A percentile compares a stretch with the other conserved stretches of the same genome.
phyloP scores from a whole-genome alignment of 208 protist genomes.

The Leishmania tarentolae region DNA sequence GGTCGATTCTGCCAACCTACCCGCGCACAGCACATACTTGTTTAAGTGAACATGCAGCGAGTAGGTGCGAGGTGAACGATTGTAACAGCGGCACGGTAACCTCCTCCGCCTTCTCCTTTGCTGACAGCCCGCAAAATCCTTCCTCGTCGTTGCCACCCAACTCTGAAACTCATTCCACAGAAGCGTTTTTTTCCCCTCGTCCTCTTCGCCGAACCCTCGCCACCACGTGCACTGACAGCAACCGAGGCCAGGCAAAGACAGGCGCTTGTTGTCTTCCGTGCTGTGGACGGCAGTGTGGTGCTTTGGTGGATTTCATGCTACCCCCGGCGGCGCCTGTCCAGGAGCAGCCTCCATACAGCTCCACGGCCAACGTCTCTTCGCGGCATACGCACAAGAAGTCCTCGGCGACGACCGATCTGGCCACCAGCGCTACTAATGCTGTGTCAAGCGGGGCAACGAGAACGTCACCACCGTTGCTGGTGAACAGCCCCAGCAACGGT shows the following conservation, averaged over 20 bases:
- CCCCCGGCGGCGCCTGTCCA: not conserved
- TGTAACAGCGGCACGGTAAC: not conserved
- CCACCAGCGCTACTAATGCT: not conserved
- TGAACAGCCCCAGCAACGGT: constrained; percentile 1
- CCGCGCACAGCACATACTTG: not conserved
- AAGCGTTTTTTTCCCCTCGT: not conserved
- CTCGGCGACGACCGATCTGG: constrained; percentile 8
- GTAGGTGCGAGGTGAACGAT: not conserved
- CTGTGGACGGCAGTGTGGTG: not conserved
- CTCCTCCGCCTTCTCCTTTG: not conserved
- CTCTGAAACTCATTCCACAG: not conserved
- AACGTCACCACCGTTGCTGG: constrained; percentile 7
- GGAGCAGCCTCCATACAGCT: constrained; percentile 3
- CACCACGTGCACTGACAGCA: not conserved
- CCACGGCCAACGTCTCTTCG: not conserved
- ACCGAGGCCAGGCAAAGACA: not conserved
- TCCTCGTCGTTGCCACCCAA: too few species aligned
- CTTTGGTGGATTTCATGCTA: constrained; percentile 6
- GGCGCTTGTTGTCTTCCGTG: not conserved
- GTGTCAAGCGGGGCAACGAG: not conserved
- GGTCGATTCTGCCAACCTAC: not conserved
- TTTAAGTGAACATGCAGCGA: not conserved
- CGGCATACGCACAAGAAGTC: constrained; percentile 8
- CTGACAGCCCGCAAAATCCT: not conserved
- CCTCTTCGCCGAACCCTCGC: not conserved